Percentiles rank a stretch among this genome's conserved stretches.
These are phyloP conservation scores for Saxophila tyrrhenica DNA, from an alignment of 495 filamentous ascomycete genomes.

Conservation along the genomic window DNA sequence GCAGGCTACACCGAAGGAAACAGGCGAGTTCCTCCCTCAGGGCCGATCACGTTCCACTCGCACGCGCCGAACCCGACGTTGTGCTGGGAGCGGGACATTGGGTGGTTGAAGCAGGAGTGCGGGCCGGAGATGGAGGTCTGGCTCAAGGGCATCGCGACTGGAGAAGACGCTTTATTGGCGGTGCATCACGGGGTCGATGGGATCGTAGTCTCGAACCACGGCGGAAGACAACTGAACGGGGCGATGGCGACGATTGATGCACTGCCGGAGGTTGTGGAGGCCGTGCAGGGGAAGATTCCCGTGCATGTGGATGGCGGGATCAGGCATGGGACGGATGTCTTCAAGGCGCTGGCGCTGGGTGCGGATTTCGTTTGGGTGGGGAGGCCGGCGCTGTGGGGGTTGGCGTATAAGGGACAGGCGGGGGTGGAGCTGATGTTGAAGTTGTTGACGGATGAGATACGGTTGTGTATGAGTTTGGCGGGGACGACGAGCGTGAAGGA, in stretches of 20 bases:
- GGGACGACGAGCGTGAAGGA: constrained; percentile 23
- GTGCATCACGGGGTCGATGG: constrained; percentile 26
- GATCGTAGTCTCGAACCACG: constrained; percentile 40
- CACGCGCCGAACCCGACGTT: constrained; percentile 30
- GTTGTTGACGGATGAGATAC: constrained; percentile 20
- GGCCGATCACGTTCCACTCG: constrained; percentile 29
- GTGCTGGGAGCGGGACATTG: constrained; percentile 29
- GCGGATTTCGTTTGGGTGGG: constrained; percentile 26
- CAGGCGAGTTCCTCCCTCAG: constrained; percentile 20
- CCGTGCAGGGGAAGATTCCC: constrained; percentile 20
- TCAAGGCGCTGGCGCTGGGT: constrained; percentile 27
- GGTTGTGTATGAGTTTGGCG: constrained; percentile 22
- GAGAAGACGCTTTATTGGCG: constrained; percentile 31
- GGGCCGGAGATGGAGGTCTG: constrained; percentile 28
- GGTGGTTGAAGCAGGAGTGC: constrained; percentile 28
- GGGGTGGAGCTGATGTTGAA: constrained; percentile 26
- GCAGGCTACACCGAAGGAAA: constrained; percentile 22
- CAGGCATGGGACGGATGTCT: constrained; percentile 23
- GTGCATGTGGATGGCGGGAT: constrained; percentile 25
- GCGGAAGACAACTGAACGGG: constrained; percentile 36
- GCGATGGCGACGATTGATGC: constrained; percentile 24
- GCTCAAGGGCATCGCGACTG: constrained; percentile 30
- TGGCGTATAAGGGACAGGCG: constrained; percentile 24
- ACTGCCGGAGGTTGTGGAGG: constrained; percentile 27
- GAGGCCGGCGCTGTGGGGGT: constrained; percentile 25